Base-by-base conservation (phyloP, 495 filamentous ascomycete genomes). In the Penicillium canariense region DNA sequence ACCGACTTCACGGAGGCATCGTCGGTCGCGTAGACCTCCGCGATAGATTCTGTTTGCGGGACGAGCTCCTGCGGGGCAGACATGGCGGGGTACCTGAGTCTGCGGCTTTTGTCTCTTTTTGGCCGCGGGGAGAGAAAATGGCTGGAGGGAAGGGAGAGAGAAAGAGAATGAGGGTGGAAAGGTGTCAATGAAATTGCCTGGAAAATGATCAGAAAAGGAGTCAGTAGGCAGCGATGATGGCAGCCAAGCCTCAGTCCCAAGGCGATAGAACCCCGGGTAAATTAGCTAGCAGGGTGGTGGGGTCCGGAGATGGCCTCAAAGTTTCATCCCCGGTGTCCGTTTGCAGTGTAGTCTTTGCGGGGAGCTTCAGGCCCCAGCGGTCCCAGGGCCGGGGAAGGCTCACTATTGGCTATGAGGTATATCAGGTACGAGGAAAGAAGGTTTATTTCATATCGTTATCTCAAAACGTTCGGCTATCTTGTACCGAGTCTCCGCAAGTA, bases 21-120 rank as follows among this genome's bases (percentile, higher is more conserved):
- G 54, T 75, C 73, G 51, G 76, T 76, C 50, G 76, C 73, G 61
- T 78, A 78, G 50, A 78, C 73, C 61, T 77, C 73, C 38, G 73
- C 76, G 58, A 78, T 75, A 44, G 71, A 73, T 47, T 77, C 74
- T 25, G 76, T 78, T 62, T 76, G 70, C 52, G 76, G 76, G 32
- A 78, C 75, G 44, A 76, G 69, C 54, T 77, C 71, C 51, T 71
- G 72, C 54, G 70, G 73, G 69, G 72, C 56, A 34, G 75, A 58
- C 73, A 76, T 76, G 66, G 70, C 50, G 69, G 68, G 68, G 70
- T 9, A 55, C 59, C 23, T 43, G 48, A 34, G 3, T 20, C 43
- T 40, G 31, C 20, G 22, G 27, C 6, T 39, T 31, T 44, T 57
- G 11, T 20, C 23, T 34, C 43, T 40, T 20, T 36, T 20, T 17